Percentiles rank a stretch among this genome's conserved stretches.
These are phyloP conservation scores for Sporothrix variecibatus DNA, from an alignment of 2,329 filamentous ascomycete genomes.

Conservation along the genomic window DNA sequence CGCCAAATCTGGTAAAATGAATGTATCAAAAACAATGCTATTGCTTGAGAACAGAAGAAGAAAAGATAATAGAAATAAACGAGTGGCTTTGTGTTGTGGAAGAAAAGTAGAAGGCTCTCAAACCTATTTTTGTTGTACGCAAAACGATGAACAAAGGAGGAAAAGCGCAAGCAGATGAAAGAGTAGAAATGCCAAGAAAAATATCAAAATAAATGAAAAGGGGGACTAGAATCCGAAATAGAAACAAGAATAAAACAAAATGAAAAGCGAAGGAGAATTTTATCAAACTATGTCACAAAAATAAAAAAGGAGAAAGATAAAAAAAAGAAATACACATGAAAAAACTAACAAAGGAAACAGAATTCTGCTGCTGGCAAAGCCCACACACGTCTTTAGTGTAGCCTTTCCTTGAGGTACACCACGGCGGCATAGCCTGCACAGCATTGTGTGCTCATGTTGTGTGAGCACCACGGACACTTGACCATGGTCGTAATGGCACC, in stretches of 20 bases:
- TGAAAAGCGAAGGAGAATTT: background rate
- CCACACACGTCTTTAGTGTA: constrained; percentile 45
- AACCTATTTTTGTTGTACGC: background rate
- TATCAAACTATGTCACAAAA: background rate
- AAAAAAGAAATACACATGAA: background rate
- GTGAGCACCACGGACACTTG: constrained; percentile 71
- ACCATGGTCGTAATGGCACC: constrained; percentile 63
- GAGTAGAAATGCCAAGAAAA: background rate
- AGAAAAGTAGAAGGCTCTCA: background rate
- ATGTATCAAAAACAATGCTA: background rate
- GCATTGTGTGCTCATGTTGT: constrained; percentile 69
- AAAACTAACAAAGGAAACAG: background rate
- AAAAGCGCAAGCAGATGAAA: background rate
- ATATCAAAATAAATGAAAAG: background rate
- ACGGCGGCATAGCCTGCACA: constrained; percentile 69
- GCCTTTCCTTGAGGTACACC: constrained; percentile 65
- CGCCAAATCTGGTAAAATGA: background rate
- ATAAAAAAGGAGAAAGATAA: background rate
- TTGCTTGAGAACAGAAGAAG: background rate
- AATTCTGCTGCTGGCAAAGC: background rate
- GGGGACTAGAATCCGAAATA: background rate
- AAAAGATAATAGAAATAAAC: background rate
- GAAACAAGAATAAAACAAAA: background rate
- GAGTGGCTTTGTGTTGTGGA: background rate
- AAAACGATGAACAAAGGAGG: background rate